Conservation (phyloP, 768 basidiomycete genomes). For the Pholiota microspora region DNA sequence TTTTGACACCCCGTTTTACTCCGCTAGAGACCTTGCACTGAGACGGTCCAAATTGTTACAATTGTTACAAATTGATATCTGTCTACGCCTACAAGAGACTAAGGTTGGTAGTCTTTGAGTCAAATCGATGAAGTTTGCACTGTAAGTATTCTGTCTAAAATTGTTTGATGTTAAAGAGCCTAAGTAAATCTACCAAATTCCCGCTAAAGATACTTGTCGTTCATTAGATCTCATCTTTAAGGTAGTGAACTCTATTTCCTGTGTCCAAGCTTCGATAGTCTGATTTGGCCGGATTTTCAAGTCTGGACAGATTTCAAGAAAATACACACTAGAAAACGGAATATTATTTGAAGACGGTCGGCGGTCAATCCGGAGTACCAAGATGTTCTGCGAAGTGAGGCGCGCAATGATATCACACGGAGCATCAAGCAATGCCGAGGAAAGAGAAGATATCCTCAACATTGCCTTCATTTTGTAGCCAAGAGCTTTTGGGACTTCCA, state of each 20-base stretch:
- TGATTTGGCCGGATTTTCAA: neutral
- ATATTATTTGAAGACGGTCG: constrained; percentile 46
- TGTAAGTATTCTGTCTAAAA: too few relatives aligned
- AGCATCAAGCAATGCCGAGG: constrained; percentile 7
- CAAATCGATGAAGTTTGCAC: too few relatives aligned
- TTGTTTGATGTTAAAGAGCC: too few relatives aligned
- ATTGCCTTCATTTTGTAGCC: constrained; percentile 27
- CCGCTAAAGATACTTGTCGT: constrained; percentile 38
- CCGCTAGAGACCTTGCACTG: too few relatives aligned
- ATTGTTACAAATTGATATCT: too few relatives aligned
- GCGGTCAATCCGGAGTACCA: constrained; percentile 57
- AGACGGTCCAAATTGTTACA: too few relatives aligned
- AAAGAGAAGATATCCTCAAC: constrained; percentile 24
- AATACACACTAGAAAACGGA: constrained; percentile 62
- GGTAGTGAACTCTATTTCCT: constrained; percentile 32
- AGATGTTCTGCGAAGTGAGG: constrained; percentile 37
- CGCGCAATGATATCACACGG: constrained; percentile 24
- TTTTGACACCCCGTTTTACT: too few relatives aligned
- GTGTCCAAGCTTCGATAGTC: constrained; percentile 26
- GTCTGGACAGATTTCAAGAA: constrained; percentile 51
- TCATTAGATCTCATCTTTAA: constrained; percentile 31
- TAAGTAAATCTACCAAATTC: constrained; percentile 46
- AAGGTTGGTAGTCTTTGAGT: too few relatives aligned
- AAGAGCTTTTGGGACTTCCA: constrained; percentile 16
- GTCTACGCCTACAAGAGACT: too few relatives aligned